Conservation (phyloP, 345 rosid species). For the Rhodamnia rubescens region DNA sequence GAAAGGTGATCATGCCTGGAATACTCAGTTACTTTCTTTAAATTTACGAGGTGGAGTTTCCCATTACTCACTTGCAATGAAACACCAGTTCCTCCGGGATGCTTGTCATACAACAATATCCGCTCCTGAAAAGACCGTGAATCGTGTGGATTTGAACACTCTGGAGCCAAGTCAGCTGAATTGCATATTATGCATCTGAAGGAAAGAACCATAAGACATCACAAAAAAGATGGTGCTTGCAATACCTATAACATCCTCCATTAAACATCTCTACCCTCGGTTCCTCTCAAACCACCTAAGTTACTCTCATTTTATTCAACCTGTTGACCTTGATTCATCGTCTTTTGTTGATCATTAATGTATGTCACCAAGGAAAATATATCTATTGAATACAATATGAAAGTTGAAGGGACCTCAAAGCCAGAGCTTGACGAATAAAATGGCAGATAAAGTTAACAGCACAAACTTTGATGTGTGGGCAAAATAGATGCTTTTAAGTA, state of each 20-base stretch:
- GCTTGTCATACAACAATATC: constrained; percentile 78
- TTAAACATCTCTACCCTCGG: background rate
- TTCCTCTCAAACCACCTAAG: background rate
- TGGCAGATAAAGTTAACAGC: background rate
- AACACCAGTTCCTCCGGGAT: constrained; percentile 92
- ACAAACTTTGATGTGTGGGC: background rate
- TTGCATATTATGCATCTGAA: constrained; percentile 67
- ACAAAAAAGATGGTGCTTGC: background rate
- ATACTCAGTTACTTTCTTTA: background rate
- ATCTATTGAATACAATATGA: background rate
- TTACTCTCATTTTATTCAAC: background rate
- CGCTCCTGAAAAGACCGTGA: constrained; percentile 48
- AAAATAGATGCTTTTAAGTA: background rate
- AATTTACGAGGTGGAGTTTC: background rate
- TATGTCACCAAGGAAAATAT: background rate
- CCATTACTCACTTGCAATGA: constrained; percentile 45
- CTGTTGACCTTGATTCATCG: background rate
- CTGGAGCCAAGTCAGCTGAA: constrained; percentile 84
- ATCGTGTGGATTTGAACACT: constrained; percentile 68
- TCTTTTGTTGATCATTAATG: background rate
- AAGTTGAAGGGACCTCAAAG: background rate
- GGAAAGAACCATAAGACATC: background rate
- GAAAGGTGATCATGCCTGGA: background rate
- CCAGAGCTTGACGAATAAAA: background rate
- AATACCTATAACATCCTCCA: background rate